Base-by-base conservation (phyloP, 768 basidiomycete genomes). In the Xerocomellus intermedius region DNA sequence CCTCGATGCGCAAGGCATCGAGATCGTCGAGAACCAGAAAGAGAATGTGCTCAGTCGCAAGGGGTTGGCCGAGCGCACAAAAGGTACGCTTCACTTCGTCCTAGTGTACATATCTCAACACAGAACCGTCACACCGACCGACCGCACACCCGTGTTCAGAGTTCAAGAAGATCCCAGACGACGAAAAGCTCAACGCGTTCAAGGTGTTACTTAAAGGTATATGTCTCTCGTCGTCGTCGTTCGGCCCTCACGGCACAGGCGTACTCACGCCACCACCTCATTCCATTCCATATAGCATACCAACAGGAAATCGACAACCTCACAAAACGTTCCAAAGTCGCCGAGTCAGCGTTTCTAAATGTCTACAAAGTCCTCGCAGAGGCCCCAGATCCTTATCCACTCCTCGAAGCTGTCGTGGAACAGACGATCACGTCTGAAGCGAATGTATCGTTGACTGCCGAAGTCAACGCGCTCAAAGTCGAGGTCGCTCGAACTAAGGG, bases 11-110 rank as follows among this genome's bases (percentile, higher is more conserved):
- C 96, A 98, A 57, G 95, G 94, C 5, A 80, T 98, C 33, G 95
- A 98, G 73, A 80, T 99, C 14, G 95, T 99, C 21, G 94, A 98
- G 79, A 95, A 95, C 74, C 95, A 98, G 79, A 99, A 98, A 76
- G 96, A 98, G 76, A 93, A 90, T 60, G 80, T 98, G 42, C 79
- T 99, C 3, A 94, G 94, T 10, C 82, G 97, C 41, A 99, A 98
- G 73, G 89, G 86, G 50, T 79, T 99, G 21, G 92, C 96, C 1
- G 97, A 98, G 75, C 88, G 90, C 70, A 99, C 97, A 0, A 91
- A 96, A 78, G 96, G 96, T 91, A 37, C 10, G 26, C 19, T 50
- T 39, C 14, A 2, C 5, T 28, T 32, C 19, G 2, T 30, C 10
- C 7, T 35, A 4, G 6, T 8, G 17, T 13, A 26, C 22, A 16